Percentiles rank a stretch among this genome's conserved stretches.
phyloP scores from a whole-genome alignment of 2,329 filamentous ascomycete species.

The Fusarium mangiferae region DNA sequence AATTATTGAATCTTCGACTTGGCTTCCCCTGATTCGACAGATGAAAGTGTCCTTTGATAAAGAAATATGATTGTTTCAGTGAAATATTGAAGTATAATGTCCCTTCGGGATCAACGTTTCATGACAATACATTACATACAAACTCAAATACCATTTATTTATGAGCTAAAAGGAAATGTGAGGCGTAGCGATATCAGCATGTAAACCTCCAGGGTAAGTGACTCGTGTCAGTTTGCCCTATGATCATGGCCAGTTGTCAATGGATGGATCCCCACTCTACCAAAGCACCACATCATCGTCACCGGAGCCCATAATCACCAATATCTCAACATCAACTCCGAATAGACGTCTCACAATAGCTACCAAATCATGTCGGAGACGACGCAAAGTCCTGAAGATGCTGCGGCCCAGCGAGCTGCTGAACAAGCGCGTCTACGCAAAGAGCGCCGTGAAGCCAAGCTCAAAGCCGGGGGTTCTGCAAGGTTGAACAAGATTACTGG shows the following conservation, averaged over 20 bases:
- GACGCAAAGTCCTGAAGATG: conserved; percentile 52
- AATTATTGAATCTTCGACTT: no score
- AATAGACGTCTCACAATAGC: not conserved
- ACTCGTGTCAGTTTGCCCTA: not conserved
- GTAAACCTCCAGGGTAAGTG: conserved; percentile 18
- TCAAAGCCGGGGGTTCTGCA: conserved; percentile 75
- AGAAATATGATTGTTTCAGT: not conserved
- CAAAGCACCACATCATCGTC: conserved; percentile 27
- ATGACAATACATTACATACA: not conserved
- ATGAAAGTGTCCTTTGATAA: not conserved
- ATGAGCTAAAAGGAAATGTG: not conserved
- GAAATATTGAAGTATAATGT: not conserved
- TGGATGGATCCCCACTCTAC: conserved; percentile 3
- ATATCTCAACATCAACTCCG: conserved; percentile 1
- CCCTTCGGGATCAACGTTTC: no score
- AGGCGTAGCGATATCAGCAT: not conserved
- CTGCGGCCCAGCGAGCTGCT: conserved; percentile 62
- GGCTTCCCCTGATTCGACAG: not conserved
- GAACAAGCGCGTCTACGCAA: conserved; percentile 80
- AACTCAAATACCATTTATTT: not conserved
- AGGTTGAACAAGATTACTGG: conserved; percentile 81
- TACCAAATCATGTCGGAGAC: conserved; percentile 53
- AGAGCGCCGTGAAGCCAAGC: conserved; percentile 82
- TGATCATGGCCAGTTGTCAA: conserved; percentile 23
- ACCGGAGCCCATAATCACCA: not conserved